Percentiles rank a stretch among this genome's conserved stretches.
phyloP scores from a whole-genome alignment of 2,329 filamentous ascomycete species.

The Beauveria scarabaeidicola region DNA sequence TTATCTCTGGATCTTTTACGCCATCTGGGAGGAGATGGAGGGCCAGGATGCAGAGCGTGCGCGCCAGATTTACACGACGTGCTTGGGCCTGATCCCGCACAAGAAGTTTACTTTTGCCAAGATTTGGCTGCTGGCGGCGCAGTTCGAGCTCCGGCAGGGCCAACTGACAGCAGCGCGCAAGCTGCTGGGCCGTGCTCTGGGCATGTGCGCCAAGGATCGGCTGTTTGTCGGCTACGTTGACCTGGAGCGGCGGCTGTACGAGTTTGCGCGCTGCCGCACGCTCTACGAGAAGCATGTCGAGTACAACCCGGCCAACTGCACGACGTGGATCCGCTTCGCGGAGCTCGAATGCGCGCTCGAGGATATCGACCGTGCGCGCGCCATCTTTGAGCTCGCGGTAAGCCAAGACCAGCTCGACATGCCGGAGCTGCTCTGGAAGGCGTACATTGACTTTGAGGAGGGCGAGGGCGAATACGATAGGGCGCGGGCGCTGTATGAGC shows the following conservation, averaged over 20 bases:
- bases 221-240: conserved; percentile 91
- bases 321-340: conserved; percentile 94
- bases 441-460: conserved; percentile 97
- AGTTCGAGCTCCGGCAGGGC: conserved; percentile 85
- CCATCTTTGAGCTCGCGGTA: conserved; percentile 87
- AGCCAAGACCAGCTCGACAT: conserved; percentile 80
- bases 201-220: conserved; percentile 93
- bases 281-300: conserved; percentile 92
- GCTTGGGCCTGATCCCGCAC: conserved; percentile 80
- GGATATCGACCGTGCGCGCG: conserved; percentile 77
- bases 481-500: conserved; percentile 76
- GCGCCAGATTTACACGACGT: conserved; percentile 84
- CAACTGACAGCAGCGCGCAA: conserved; percentile 76
- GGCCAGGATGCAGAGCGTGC: conserved; percentile 70
- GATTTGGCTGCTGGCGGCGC: conserved; percentile 86
- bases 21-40: conserved; percentile 86
- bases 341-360: conserved; percentile 88
- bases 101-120: conserved; percentile 98
- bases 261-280: conserved; percentile 83
- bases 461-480: conserved; percentile 86
- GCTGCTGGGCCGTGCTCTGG: conserved; percentile 80
- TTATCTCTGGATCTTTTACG: conserved; percentile 97
- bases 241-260: conserved; percentile 85
- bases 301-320: conserved; percentile 82
- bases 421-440: conserved; percentile 96